phyloP scores from a whole-genome alignment of 331 rosid genomes.

The Saraca asoca region DNA sequence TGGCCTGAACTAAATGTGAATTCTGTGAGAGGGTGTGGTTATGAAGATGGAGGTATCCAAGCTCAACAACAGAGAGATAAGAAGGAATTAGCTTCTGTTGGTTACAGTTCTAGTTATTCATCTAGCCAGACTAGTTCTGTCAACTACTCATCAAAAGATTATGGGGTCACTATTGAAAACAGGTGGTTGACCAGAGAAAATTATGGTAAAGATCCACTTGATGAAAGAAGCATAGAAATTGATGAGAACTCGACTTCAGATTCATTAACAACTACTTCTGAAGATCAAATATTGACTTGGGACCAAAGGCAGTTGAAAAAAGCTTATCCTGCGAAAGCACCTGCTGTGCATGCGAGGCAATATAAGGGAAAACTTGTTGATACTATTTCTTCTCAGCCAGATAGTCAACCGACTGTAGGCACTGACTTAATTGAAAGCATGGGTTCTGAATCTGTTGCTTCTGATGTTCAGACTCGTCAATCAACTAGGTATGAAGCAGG shows the following conservation, averaged over 20 bases:
- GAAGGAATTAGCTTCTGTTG: slow-evolving; percentile 47
- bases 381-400: slow-evolving; percentile 52
- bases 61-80: slow-evolving; percentile 45
- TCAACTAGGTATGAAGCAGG: slow-evolving; percentile 40
- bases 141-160: slow-evolving; percentile 35
- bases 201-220: slow-evolving; percentile 34
- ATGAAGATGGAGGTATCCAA: slow-evolving; percentile 51
- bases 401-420: slow-evolving; percentile 32
- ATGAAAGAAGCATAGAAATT: slow-evolving; percentile 46
- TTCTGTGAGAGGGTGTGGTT: slow-evolving; percentile 42
- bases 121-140: slow-evolving; percentile 38
- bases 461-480: slow-evolving; percentile 49
- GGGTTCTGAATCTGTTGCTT: slow-evolving; percentile 41
- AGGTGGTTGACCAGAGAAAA: slow-evolving; percentile 40
- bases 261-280: slow-evolving; percentile 39
- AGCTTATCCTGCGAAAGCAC: slow-evolving; percentile 30
- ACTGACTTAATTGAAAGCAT: slow-evolving; percentile 45
- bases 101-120: slow-evolving; percentile 42
- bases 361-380: slow-evolving; percentile 39
- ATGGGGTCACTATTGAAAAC: slow-evolving; percentile 40
- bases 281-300: slow-evolving; percentile 48
- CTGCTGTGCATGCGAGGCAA: slow-evolving; percentile 42
- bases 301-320: slow-evolving; percentile 47
- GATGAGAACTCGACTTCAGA: slow-evolving; percentile 39
- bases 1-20: slow-evolving; percentile 57